Evolutionary conservation across 2,329 filamentous ascomycete genomes (phyloP), one percentile per base, ranked within the genome.

Genomic region (Cryphonectria naterciae): DNA sequence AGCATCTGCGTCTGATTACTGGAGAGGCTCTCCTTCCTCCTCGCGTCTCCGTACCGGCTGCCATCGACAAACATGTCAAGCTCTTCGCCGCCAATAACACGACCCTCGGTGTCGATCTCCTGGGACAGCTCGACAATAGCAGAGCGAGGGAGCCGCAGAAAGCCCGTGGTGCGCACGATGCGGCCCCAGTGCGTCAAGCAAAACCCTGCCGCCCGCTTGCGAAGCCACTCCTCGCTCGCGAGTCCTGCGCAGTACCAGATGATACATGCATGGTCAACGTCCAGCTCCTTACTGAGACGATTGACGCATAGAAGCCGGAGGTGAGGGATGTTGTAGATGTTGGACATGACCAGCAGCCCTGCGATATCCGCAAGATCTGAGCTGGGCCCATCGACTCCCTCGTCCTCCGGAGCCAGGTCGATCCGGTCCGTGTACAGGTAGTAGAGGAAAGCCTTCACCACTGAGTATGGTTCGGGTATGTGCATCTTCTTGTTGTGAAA

Each of bases 341-440:
- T 98, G 60, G 94, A 94, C 93, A 99, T 97, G 74, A 99, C 95
- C 3, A 99, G 87, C 80, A 99, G 89, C 11, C 96, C 95, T 0
- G 96, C 95, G 19, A 98, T 94, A 75, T 98, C 95, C 41, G 91
- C 89, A 28, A 98, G 88, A 65, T 91, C 87, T 0, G 89, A 88
- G 82, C 96, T 93, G 49, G 95, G 92, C 71, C 90, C 89, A 63
- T 77, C 85, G 22, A 85, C 84, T 19, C 83, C 84, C 63, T 85
- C 83, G n/a, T 83, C 80, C 37, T 85, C 83, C 1, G 80, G 79
- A 6, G 82, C 80, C 58, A 84, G 82, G 74, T 89, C 85, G 75
- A 99, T 98, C 75, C 92, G 95, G 80, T 99, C 96, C 0, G 96
- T 98, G 81, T 99, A 99, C 1, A 99, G 88, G 78, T 98, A 99